phyloP scores from a whole-genome alignment of 805 yeast genomes.

The Hanseniaspora thailandica region DNA sequence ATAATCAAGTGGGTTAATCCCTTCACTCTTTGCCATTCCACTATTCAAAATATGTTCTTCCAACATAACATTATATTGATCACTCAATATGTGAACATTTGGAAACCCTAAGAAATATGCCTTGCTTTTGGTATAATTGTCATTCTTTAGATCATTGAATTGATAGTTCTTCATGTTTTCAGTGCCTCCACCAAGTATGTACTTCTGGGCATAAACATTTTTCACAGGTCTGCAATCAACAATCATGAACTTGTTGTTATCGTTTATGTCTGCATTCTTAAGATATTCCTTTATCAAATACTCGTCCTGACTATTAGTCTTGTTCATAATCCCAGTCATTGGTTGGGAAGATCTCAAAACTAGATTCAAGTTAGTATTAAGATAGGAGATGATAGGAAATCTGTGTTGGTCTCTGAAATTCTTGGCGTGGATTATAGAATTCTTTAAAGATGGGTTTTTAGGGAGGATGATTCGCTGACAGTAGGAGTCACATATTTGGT shows the following conservation, averaged over 20 bases:
- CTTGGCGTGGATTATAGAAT: slow-evolving; percentile 49
- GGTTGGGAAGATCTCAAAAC: slow-evolving; percentile 91
- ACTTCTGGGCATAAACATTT: slow-evolving; percentile 87
- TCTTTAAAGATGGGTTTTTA: slow-evolving; percentile 54
- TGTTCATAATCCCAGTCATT: slow-evolving; percentile 75
- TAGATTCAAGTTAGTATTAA: slow-evolving; percentile 55
- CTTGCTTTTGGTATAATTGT: slow-evolving; percentile 31
- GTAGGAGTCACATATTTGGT: slow-evolving; percentile 62
- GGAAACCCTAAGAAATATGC: slow-evolving; percentile 82
- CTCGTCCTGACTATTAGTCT: slow-evolving; percentile 85
- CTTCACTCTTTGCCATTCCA: slow-evolving; percentile 47
- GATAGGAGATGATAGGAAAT: slow-evolving; percentile 72
- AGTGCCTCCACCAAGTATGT: slow-evolving; percentile 93
- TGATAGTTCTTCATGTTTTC: slow-evolving; percentile 83
- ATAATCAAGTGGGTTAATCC: slow-evolving; percentile 31
- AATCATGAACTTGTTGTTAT: slow-evolving; percentile 46
- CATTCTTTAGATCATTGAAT: slow-evolving; percentile 26
- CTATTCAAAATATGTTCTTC: slow-evolving; percentile 50
- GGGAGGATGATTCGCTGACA: slow-evolving; percentile 66
- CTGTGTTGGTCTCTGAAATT: slow-evolving; percentile 77
- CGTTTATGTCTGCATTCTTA: slow-evolving; percentile 30
- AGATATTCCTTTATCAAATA: slow-evolving; percentile 65
- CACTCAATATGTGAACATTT: slow-evolving; percentile 91
- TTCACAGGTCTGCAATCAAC: slow-evolving; percentile 89
- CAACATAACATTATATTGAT: slow-evolving; percentile 53